Evolutionary conservation across 2,329 filamentous ascomycete species (phyloP).

Genomic region (Calonectria pteridis): DNA sequence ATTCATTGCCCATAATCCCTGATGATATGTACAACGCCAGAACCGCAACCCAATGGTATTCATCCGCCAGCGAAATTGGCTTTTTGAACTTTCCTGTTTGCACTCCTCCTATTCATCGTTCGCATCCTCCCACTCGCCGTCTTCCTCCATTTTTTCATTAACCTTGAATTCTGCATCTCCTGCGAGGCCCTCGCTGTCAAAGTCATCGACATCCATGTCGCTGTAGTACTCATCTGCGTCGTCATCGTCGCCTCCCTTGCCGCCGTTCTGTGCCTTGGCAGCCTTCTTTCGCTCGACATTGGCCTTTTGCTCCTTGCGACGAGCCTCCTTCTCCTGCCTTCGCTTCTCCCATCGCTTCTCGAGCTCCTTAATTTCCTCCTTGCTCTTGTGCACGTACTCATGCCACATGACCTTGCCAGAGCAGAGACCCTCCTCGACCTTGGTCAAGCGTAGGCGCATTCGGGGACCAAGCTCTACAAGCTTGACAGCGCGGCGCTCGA

Average conservation of each 20-base stretch:
- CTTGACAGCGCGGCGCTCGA: slow-evolving; percentile 91
- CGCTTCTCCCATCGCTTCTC: slow-evolving; percentile 87
- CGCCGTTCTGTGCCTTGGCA: slow-evolving; percentile 56
- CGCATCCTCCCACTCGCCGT: slow-evolving; percentile 66
- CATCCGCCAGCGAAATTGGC: slow-evolving; percentile 13
- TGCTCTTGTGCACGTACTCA: slow-evolving; percentile 89
- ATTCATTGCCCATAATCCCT: slow-evolving; percentile 42
- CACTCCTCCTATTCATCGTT: slow-evolving; percentile 53
- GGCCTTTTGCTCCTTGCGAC: slow-evolving; percentile 85
- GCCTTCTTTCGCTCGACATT: slow-evolving; percentile 89
- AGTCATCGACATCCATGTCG: slow-evolving; percentile 60
- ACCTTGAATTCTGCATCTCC: slow-evolving; percentile 64
- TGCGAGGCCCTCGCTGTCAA: slow-evolving; percentile 64
- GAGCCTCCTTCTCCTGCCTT: slow-evolving; percentile 82
- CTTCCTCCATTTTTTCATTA: slow-evolving; percentile 63
- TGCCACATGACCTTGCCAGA: slow-evolving; percentile 97
- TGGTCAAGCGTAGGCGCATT: slow-evolving; percentile 89
- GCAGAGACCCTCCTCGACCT: slow-evolving; percentile 95
- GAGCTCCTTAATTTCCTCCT: slow-evolving; percentile 80
- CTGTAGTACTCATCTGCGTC: slow-evolving; percentile 58
- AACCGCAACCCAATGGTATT: slow-evolving; percentile 32
- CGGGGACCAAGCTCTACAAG: slow-evolving; percentile 92
- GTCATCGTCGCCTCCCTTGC: slow-evolving; percentile 51
- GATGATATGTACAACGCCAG: slow-evolving; percentile 42
- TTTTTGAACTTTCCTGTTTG: slow-evolving; percentile 37